Base-by-base conservation (phyloP, 805 yeast species). In the Lachancea sp. region DNA sequence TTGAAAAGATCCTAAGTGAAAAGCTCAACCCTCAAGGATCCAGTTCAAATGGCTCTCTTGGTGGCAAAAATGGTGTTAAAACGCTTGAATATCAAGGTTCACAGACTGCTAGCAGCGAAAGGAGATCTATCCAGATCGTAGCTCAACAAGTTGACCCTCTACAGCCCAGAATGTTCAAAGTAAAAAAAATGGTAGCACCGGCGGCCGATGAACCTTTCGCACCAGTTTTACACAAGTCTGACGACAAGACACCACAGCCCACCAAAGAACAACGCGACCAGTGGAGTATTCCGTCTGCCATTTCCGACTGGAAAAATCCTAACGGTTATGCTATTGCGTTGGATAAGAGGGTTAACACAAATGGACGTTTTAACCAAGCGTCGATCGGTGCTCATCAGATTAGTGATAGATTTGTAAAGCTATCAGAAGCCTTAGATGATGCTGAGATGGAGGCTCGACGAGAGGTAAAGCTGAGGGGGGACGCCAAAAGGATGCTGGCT, bases 251-350 rank as follows among this genome's bases (percentile, higher is more conserved):
- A 29, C 45, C 49, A 17, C 66, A 71, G 52, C 58, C 82, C 15
- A 74, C 88, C 0, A 75, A 76, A 20, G 85, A 81, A 49, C 95
- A 88, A 39, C 83, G 78, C 47, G 77, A 74, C 20, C 72, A 75
- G 45, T 90, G 97, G 96, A 71, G 73, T 35, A 87, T 92, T 22
- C 97, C 97, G 0, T 80, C 95, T 0, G 86, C 94, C 1, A 75
- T 90, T 0, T 90, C 97, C 1, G 87, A 86, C 59, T 92, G 97
- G 97, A 89, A 88, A 60, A 92, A 92, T 60, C 85, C 89, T 13
- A 83, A 84, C 50, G 97, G 97, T 1, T 86, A 78, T 56, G 78
- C 95, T 1, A 80, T 89, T 33, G 78, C 83, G 1, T 61, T 89
- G 29, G 95, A 88, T 40, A 84, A 83, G 53, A 68, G 97, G 44